Conservation (phyloP, 2,329 filamentous ascomycete species). For the Dothiorella sarmentorum region DNA sequence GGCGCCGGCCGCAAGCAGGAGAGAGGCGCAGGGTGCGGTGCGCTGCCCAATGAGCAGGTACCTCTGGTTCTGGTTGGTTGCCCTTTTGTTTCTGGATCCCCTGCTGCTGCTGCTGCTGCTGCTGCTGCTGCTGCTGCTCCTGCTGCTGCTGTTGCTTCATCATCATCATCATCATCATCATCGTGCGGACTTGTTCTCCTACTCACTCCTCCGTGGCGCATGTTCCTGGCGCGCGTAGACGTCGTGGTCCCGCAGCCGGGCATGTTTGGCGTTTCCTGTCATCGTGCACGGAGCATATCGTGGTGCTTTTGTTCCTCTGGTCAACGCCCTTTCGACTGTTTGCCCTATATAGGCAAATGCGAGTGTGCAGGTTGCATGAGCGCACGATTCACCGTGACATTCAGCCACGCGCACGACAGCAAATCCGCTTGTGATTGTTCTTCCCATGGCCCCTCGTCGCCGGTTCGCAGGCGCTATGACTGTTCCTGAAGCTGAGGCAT, state of each 20-base stretch:
- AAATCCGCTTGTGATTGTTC: not conserved
- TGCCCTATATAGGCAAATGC: constrained; percentile 1
- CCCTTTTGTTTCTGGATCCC: too few species aligned
- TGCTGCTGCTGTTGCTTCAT: too few species aligned
- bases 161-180: too few species aligned
- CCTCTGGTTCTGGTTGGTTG: not conserved
- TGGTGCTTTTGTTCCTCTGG: not conserved
- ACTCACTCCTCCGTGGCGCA: too few species aligned
- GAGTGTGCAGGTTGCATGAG: not conserved
- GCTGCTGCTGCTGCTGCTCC: too few species aligned
- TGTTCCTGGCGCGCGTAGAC: too few species aligned
- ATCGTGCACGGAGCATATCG: too few species aligned
- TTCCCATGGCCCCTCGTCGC: too few species aligned
- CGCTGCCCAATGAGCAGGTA: too few species aligned
- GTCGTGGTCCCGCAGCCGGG: too few species aligned
- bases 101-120: too few species aligned
- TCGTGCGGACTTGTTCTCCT: too few species aligned
- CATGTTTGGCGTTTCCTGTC: not conserved
- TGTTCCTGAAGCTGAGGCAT: constrained; percentile 3
- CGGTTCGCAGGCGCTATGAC: not conserved
- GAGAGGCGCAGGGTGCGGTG: not conserved
- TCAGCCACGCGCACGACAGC: not conserved
- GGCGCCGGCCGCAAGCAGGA: not conserved
- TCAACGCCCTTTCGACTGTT: not conserved
- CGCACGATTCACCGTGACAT: constrained; percentile 9